Conservation (phyloP, 257 asterid species). For the Solanum phureja region DNA sequence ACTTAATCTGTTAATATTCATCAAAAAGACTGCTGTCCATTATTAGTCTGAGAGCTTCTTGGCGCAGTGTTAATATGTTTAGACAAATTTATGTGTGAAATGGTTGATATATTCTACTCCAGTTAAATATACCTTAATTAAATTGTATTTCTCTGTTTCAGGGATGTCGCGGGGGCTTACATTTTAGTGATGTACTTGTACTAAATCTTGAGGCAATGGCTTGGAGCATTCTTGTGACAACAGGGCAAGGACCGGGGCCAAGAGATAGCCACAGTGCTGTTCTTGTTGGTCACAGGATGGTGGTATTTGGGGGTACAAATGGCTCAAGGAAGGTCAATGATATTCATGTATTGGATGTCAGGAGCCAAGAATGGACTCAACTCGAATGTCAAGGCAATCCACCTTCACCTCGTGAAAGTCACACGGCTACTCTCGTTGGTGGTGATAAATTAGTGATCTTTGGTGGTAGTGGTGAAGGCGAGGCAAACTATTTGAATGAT, state of each 20-base stretch:
- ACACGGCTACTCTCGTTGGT: conserved; percentile 51
- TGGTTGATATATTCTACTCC: background rate
- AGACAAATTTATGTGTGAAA: background rate
- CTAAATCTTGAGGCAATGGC: conserved; percentile 59
- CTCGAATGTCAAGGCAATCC: conserved; percentile 68
- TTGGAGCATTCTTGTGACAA: conserved; percentile 63
- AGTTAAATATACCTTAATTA: background rate
- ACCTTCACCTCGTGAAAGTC: conserved; percentile 84
- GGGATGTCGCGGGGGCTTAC: conserved; percentile 96
- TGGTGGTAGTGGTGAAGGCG: conserved; percentile 97
- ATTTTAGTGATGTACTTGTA: conserved; percentile 77
- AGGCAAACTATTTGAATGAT: conserved; percentile 67
- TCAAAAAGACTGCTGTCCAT: background rate
- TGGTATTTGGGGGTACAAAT: conserved; percentile 84
- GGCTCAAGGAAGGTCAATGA: conserved; percentile 80
- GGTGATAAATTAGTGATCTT: conserved; percentile 57
- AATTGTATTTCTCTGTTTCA: background rate
- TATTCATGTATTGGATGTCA: conserved; percentile 58
- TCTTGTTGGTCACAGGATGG: conserved; percentile 58
- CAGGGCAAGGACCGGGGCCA: conserved; percentile 82
- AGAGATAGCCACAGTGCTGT: conserved; percentile 83
- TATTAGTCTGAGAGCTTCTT: background rate
- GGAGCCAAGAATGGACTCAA: conserved; percentile 54
- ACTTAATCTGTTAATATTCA: background rate
- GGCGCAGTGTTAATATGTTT: background rate